Percentiles rank a stretch among this genome's conserved stretches.
phyloP scores from a whole-genome alignment of 495 filamentous ascomycete genomes.

The Hypoxylon fuscum region DNA sequence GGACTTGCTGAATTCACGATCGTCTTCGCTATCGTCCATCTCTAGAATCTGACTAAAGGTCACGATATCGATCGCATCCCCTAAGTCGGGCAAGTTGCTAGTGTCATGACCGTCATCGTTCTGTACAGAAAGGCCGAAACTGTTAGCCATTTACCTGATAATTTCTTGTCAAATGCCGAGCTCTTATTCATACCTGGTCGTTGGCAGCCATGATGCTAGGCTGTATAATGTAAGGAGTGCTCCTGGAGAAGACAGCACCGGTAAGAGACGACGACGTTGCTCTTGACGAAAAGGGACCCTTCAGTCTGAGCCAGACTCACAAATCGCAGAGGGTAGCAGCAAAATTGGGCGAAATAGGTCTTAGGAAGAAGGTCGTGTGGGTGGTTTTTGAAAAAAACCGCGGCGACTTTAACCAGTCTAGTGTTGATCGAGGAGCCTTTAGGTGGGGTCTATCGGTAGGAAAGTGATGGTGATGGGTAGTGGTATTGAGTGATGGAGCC shows the following conservation, averaged over 20 bases:
- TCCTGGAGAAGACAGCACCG: conserved; percentile 24
- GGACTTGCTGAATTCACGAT: conserved; percentile 77
- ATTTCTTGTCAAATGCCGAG: neutral
- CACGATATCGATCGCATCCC: conserved; percentile 76
- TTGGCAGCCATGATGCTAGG: conserved; percentile 41
- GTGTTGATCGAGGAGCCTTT: conserved; percentile 41
- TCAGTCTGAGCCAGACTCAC: conserved; percentile 21
- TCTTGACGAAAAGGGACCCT: conserved; percentile 16
- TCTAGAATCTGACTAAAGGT: conserved; percentile 96
- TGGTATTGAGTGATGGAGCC: conserved; percentile 17
- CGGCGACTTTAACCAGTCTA: conserved; percentile 47
- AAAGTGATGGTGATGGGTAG: conserved; percentile 33
- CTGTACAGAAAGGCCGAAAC: conserved; percentile 20
- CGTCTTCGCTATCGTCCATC: conserved; percentile 89
- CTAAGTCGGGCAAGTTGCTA: conserved; percentile 52
- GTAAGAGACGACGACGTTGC: conserved; percentile 26
- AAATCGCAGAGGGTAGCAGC: conserved; percentile 14
- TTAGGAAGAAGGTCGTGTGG: conserved; percentile 42
- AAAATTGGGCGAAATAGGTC: conserved; percentile 33
- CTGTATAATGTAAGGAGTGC: conserved; percentile 21
- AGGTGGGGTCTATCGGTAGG: conserved; percentile 47
- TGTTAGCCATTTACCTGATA: conserved; percentile 14
- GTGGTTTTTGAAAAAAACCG: conserved; percentile 40
- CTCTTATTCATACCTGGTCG: conserved; percentile 42
- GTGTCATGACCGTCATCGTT: conserved; percentile 40